Evolutionary conservation across 305 asterid genomes (phyloP).

Genomic region (Nicotiana rustica): DNA sequence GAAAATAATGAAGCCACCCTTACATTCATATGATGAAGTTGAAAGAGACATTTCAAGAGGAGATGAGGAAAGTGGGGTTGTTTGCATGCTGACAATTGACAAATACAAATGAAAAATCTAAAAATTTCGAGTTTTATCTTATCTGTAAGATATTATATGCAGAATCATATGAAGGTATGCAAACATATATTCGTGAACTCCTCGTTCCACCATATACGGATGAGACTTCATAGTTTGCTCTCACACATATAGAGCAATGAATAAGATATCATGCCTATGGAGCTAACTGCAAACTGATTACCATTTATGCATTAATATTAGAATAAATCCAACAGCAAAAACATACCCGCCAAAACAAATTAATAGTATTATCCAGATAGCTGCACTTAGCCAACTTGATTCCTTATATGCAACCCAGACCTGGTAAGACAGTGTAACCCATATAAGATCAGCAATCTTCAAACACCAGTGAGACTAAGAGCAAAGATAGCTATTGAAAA

Average conservation of each 20-base stretch:
- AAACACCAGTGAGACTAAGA: slow-evolving; percentile 7
- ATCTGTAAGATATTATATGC: not conserved
- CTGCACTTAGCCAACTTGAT: slow-evolving; percentile 56
- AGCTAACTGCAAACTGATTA: slow-evolving; percentile 24
- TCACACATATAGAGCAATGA: slow-evolving; percentile 19
- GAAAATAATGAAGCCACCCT: slow-evolving; percentile 17
- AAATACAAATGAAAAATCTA: not conserved
- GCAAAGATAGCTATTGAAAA: slow-evolving; percentile 31
- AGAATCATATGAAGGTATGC: not conserved
- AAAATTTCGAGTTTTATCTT: not conserved
- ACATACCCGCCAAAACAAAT: slow-evolving; percentile 81
- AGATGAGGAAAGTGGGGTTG: not conserved
- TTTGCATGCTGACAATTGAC: not conserved
- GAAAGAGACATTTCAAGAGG: not conserved
- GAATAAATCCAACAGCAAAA: not conserved
- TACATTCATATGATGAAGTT: not conserved
- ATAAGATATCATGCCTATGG: not conserved
- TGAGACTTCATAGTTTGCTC: slow-evolving; percentile 19
- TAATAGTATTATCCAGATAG: slow-evolving; percentile 68
- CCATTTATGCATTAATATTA: not conserved
- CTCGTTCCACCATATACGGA: not conserved
- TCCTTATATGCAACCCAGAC: slow-evolving; percentile 94
- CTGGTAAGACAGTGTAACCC: slow-evolving; percentile 44
- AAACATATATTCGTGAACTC: not conserved
- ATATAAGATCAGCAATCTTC: not conserved